Base-by-base conservation (phyloP, 306 rosid species). In the Clitoria ternatea region DNA sequence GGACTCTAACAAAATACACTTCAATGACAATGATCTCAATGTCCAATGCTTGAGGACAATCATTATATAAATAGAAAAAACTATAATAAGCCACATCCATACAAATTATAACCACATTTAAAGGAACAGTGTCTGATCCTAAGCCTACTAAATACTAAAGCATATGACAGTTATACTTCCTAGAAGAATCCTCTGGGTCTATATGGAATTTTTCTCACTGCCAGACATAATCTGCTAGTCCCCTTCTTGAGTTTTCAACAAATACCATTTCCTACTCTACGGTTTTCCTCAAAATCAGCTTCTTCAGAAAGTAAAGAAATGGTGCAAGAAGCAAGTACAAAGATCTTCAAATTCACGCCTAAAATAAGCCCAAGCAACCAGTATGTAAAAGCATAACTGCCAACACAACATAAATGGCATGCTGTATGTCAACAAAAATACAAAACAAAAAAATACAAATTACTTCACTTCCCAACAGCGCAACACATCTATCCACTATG, bases 221-320 rank as follows among this genome's bases (percentile, higher is more conserved):
- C 79, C 26, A 45, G 35, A 24, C 64, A 48, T 42, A 77, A 43
- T 60, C 44, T 52, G 45, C 23, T 22, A 72, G 64, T 53, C 44
- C 36, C 66, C 47, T 53, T 57, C 39, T n/a, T 0, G 11, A 76
- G 10, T 66, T 70, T 80, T 55, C 57, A 35, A 42, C 36, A 48
- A 15, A 7, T 39, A 35, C 66, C 67, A 35, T 55, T 65, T 48
- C 30, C 19, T 47, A 45, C 45, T 47, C 50, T 13, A 70, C n/a
- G 19, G 6, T 60, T 24, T n/a, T n/a, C n/a, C 52, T 52, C 49
- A 79, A 22, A 19, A 53, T 39, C 42, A 4, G 8, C 26, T 69
- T 48, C 50, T 56, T 47, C 30, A 39, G 39, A 61, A 36, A 35
- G 29, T 35, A 67, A 73, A 30, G 47, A 20, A 39, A 6, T 27